A percentile compares a stretch with the other conserved stretches of the same genome.
phyloP scores from a whole-genome alignment of 2,329 filamentous ascomycete genomes.

The Phyllosticta capitalensis region DNA sequence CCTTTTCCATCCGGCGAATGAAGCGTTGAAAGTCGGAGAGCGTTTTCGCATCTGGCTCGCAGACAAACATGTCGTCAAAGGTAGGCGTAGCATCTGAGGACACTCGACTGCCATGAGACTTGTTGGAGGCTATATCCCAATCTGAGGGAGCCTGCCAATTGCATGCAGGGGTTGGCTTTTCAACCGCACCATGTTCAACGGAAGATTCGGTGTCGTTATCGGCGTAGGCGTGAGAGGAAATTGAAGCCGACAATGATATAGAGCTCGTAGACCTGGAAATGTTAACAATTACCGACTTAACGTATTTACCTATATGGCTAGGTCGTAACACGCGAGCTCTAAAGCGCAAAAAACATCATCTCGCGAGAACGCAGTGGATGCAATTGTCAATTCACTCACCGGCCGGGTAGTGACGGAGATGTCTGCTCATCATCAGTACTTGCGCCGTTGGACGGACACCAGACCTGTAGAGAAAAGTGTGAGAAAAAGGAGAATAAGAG shows the following conservation, averaged over 20 bases:
- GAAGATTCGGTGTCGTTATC: neutral
- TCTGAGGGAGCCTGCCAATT: constrained; percentile 22
- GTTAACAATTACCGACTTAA: neutral
- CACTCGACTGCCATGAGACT: constrained; percentile 12
- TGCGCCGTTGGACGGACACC: neutral
- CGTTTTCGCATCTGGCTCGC: constrained; percentile 12
- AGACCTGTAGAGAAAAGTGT: neutral
- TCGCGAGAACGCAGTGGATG: neutral
- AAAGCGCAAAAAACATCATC: neutral
- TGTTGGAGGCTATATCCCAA: constrained; percentile 22
- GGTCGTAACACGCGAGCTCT: neutral
- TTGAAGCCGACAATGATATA: neutral
- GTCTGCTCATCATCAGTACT: constrained; percentile 2
- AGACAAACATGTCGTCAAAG: constrained; percentile 2
- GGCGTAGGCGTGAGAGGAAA: neutral
- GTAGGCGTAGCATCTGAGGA: neutral
- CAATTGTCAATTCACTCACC: neutral
- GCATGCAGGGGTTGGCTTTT: neutral
- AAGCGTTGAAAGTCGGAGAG: constrained; percentile 42
- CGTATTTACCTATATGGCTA: neutral
- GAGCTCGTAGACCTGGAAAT: neutral
- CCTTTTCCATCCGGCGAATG: constrained; percentile 46
- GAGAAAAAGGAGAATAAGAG: neutral
- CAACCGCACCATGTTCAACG: neutral
- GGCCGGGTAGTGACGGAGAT: constrained; percentile 1